Evolutionary conservation across 1,284 basidiomycete species (phyloP), one percentile per base, ranked within the genome.

Genomic region (Sparassis latifolia): DNA sequence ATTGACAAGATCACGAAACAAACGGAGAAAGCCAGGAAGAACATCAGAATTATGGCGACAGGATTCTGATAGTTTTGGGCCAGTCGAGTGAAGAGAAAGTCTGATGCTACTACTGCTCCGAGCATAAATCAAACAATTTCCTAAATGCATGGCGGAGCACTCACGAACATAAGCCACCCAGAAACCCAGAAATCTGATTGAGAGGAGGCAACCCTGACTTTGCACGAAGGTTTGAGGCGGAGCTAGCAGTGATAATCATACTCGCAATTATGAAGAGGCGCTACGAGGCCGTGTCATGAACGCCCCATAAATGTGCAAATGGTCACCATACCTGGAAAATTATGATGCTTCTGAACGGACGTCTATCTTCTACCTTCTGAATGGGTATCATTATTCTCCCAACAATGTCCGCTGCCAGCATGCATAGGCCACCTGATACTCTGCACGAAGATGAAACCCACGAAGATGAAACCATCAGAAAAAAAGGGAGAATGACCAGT

Each of bases 1-100:
- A 94, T 84, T 1, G 89, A 90, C 10, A 95, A 75, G 33, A 92
- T 75, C 33, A 92, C 75, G 53, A 93, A 94, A 56, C 83, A 84
- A 1, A 86, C 85, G 0, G 82, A 80, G 56, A 92, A 87, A 2
- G 82, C 82, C 45, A 89, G 72, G 66, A 88, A 86, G 58, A 84
- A 77, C 42, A 73, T 71, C 35, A 84, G 65, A 9, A 82, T 70
- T 58, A 77, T 79, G 1, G 78, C 75, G 43, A 62, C 65, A 7
- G 74, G 66, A n/a, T 68, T 72, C 31, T 64, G 63, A 48, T 69
- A 64, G 4, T 57, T 59, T 42, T 61, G 60, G 33, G 54, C 62
- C 4, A 63, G 67, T 1, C 74, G 37, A 5, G 40, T 4, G 58
- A 80, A 79, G 4, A 83, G 84, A n/a, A 77, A 64, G 4, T 69